Evolutionary conservation across 2,329 filamentous ascomycete species (phyloP), one percentile per base, ranked within the genome.

Genomic region (Cercospora nicotianae): DNA sequence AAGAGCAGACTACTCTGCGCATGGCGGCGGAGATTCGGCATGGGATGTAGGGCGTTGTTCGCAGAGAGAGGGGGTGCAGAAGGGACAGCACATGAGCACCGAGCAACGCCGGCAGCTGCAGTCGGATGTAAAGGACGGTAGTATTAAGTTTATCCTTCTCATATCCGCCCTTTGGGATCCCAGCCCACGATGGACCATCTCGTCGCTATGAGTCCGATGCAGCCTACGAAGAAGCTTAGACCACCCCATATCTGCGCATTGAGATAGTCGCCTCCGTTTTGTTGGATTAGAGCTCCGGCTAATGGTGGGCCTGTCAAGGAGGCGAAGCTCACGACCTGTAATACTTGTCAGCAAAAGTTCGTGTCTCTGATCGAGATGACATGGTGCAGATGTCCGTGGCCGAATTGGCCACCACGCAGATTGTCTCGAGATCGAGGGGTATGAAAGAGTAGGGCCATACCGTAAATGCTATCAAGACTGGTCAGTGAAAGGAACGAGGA

Each of bases 191-290:
- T 73, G 5, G 73, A 70, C 13, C 73, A 70, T 12, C 76, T 67
- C 4, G 76, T 76, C 4, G 71, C 72, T 2, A 76, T 58, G 3
- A 78, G 65, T n/a, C 76, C 61, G 1, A 66, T 60, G 5, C 69
- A 70, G 2, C 76, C 76, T 0, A 76, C 20, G 31, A 76, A 60
- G 67, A 78, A 77, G 6, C 70, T 75, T 5, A 69, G 68, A 1
- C 80, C 81, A n/a, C 77, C 81, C 74, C 80, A 85, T 12, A 83
- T 75, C 64, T 84, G 82, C 18, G 82, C 83, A 23, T 75, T 74
- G 2, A 83, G 65, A 73, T 83, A 85, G 1, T 74, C 73, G 0
- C 82, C 83, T 12, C 77, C 75, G 26, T 76, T 71, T 9, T 71
- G 74, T 58, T 81, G 77, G 7, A 85, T 81, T 64, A 85, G 59